phyloP scores from a whole-genome alignment of 164 flowering plant genomes.

The Platanus orientalis region DNA sequence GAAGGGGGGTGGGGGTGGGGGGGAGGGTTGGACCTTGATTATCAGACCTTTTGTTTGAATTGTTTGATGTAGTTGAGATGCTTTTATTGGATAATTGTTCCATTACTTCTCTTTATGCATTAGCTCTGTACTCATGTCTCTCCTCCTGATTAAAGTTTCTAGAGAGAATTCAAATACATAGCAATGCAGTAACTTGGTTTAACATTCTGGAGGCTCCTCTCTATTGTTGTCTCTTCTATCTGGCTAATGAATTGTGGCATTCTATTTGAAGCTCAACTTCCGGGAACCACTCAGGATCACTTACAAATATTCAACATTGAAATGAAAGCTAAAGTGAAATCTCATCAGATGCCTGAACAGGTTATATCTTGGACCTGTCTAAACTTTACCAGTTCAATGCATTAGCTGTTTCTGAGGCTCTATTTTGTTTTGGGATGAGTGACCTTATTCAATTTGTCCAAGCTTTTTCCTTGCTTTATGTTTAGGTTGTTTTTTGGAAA shows the following conservation, averaged over 20 bases:
- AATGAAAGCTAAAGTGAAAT: slow-evolving; percentile 86
- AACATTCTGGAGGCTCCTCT: too few relatives aligned
- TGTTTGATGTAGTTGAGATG: background rate
- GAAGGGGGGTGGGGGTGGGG: too few relatives aligned
- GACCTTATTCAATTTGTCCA: background rate
- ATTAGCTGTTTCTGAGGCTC: background rate
- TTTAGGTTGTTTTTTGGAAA: slow-evolving; percentile 94
- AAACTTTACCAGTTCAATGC: background rate
- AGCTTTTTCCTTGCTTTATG: slow-evolving; percentile 2
- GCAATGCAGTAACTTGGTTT: background rate
- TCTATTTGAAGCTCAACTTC: slow-evolving; percentile 82
- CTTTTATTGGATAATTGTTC: background rate
- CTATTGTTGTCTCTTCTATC: background rate
- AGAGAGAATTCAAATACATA: background rate
- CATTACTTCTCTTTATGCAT: background rate
- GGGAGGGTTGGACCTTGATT: background rate
- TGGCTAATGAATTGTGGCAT: slow-evolving; percentile 17
- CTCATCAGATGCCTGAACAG: slow-evolving; percentile 99
- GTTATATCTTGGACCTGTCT: slow-evolving; percentile 22
- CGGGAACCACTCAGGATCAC: slow-evolving; percentile 98
- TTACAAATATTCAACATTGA: slow-evolving; percentile 97
- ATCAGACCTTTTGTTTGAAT: background rate
- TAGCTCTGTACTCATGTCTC: background rate
- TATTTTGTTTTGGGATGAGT: background rate
- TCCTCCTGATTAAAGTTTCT: background rate